Evolutionary conservation across 1,284 basidiomycete genomes (phyloP).

Genomic region (Neolentinus lepideus): DNA sequence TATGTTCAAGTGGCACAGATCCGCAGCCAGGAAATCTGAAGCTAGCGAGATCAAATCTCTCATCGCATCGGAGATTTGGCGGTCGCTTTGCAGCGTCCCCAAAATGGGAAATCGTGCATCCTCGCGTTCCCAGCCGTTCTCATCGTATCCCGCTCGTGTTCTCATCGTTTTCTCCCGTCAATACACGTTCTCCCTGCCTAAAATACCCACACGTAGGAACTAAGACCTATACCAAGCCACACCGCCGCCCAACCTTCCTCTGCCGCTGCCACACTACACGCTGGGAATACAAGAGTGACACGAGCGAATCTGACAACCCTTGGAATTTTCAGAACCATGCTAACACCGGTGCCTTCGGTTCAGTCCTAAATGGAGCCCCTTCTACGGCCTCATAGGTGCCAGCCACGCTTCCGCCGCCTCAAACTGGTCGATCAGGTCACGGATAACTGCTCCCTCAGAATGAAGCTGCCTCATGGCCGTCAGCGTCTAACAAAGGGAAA

Average conservation of each 20-base stretch:
- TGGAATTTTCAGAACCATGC: not conserved
- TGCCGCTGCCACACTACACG: not conserved
- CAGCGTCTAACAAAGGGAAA: conserved; percentile 57
- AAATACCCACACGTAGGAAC: not conserved
- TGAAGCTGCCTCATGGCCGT: conserved; percentile 84
- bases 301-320: not conserved
- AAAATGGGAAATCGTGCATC: not conserved
- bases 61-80: not conserved
- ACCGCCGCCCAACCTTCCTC: not conserved
- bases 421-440: conserved; percentile 88
- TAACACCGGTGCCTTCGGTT: not conserved
- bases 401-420: conserved; percentile 93
- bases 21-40: not conserved
- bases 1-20: not conserved
- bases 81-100: not conserved
- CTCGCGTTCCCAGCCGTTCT: not conserved
- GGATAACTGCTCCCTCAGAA: conserved; percentile 72
- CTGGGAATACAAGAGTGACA: not conserved
- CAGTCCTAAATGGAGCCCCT: conserved; percentile 1
- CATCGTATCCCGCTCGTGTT: not conserved
- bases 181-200: not conserved
- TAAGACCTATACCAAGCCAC: not conserved
- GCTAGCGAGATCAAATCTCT: not conserved
- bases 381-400: conserved; percentile 80
- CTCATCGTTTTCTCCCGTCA: not conserved